Evolutionary conservation across 2,329 filamentous ascomycete genomes (phyloP), one percentile per base, ranked within the genome.

Genomic region (Blumeria graminis): DNA sequence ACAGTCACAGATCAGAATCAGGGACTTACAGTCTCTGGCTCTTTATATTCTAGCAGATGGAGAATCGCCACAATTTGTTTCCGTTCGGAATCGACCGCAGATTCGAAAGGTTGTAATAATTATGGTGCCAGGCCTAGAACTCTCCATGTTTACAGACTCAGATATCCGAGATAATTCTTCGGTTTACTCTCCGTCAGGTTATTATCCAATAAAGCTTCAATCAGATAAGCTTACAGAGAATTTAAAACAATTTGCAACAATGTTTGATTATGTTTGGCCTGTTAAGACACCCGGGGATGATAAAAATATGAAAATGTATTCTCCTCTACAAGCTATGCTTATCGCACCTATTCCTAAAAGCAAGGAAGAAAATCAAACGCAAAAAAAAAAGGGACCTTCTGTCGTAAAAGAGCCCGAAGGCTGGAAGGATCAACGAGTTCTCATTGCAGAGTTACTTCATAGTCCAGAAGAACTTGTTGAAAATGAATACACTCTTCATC

Each of bases 51-150:
- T 82, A 57, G 78, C 81, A 59, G 80, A 84, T 64, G 80, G 80
- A 11, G 65, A 74, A 1, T 74, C 76, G 1, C 81, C 81, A 13
- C 76, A 81, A 62, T 84, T 81, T 77, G 72, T 84, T 48, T 73
- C 75, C 48, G 74, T 84, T 53, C 72, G 72, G 58, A 75, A 84
- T 63, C 74, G 81, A 50, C 75, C 77, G 6, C 73, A 80, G 58
- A 80, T 84, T 62, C 72, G 78, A 60, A 93, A 92, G 69, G 83
- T 93, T 34, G 89, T 96, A 34, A 78, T 86, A 43, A 71, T 98
- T 61, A 90, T 95, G 84, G 81, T 95, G 10, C 92, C 92, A 10
- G 92, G 92, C 0, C 71, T 98, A 28, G 90, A 96, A 66, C 78
- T 86, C 64, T 84, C 80, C 60, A 92, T 96, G 84, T 94, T 96